Base-by-base conservation (phyloP, 352 stramenopile genomes). In the Pythium brassicae region DNA sequence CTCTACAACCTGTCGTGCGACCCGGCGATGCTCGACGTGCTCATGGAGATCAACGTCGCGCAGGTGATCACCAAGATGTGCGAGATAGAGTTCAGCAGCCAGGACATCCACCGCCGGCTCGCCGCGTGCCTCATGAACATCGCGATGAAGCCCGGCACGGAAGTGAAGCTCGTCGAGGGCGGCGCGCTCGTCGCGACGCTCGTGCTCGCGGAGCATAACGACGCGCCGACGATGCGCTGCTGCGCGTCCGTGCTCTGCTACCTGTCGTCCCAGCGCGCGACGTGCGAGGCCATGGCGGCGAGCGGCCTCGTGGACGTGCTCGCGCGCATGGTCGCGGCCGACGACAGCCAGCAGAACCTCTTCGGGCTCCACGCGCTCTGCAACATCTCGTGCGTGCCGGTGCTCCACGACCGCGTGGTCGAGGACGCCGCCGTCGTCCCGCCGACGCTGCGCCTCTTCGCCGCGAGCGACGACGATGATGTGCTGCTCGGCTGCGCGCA, bases 1-100 rank as follows among this genome's bases (percentile, higher is more conserved):
- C 69, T 95, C 12, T 94, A 94, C 71, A 95, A 95, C 54, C 62
- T 95, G 32, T 89, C 79, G 29, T 89, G 81, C 46, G 81, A 92
- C 35, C 72, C 77, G 19, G 49, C 58, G 26, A 83, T 94, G 59
- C 72, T 87, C 20, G 76, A 91, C 47, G 78, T 69, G 14, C 68
- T 94, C 22, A 91, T 94, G 79, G 83, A 94, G 53, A 81, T 92
- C 59, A 87, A 91, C 62, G 74, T 96, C 19, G 72, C 78, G 9
- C 77, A 94, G 55, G 78, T 97, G 44, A 81, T 94, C 57, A 83
- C 85, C 29, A 90, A 94, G 50, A 77, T 94, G 57, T 92, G 82
- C 47, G 84, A 94, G 48, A 89, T 88, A 54, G 82, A 91, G 53
- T 92, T 90, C 65, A 87, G 72, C 46, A 89, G 84, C 57, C 78